Conservation (phyloP, 352 stramenopile species). For the Elongisporangium anandrum region DNA sequence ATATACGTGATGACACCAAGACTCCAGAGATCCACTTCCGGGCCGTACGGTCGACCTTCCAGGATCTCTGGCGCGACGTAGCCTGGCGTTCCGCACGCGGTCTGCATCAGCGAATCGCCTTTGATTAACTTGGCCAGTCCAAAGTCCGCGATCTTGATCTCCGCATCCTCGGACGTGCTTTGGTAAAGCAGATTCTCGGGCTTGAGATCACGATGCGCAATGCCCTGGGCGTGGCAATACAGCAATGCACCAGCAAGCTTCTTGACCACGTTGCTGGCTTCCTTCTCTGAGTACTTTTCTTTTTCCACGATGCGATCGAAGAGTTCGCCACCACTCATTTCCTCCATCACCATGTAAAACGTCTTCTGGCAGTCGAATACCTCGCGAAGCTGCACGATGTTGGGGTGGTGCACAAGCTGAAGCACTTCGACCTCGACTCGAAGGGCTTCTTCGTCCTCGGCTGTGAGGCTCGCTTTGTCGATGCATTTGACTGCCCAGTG, state of each 20-base stretch:
- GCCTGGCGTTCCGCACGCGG: constrained; percentile 93
- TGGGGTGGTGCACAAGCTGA: constrained; percentile 75
- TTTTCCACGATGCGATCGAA: constrained; percentile 93
- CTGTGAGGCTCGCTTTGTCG: constrained; percentile 71
- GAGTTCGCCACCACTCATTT: constrained; percentile 89
- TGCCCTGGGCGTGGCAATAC: constrained; percentile 87
- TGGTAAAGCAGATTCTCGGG: constrained; percentile 89
- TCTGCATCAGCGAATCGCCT: constrained; percentile 92
- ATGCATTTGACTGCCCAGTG: constrained; percentile 85
- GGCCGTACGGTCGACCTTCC: constrained; percentile 89
- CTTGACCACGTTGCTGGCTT: constrained; percentile 80
- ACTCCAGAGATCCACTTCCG: constrained; percentile 94
- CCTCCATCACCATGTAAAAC: constrained; percentile 92
- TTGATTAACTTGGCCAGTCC: constrained; percentile 89
- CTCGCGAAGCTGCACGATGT: constrained; percentile 87
- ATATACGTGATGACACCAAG: constrained; percentile 97
- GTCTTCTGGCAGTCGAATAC: constrained; percentile 87
- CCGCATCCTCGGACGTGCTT: constrained; percentile 79
- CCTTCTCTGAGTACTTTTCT: constrained; percentile 89
- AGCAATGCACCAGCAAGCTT: constrained; percentile 79
- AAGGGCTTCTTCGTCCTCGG: constrained; percentile 79
- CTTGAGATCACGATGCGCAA: constrained; percentile 90
- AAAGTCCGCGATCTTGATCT: constrained; percentile 95
- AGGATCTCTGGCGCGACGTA: constrained; percentile 98
- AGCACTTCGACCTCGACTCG: constrained; percentile 83